phyloP scores from a whole-genome alignment of 371 early-diverging fungal species.

The Mortierella sp. region DNA sequence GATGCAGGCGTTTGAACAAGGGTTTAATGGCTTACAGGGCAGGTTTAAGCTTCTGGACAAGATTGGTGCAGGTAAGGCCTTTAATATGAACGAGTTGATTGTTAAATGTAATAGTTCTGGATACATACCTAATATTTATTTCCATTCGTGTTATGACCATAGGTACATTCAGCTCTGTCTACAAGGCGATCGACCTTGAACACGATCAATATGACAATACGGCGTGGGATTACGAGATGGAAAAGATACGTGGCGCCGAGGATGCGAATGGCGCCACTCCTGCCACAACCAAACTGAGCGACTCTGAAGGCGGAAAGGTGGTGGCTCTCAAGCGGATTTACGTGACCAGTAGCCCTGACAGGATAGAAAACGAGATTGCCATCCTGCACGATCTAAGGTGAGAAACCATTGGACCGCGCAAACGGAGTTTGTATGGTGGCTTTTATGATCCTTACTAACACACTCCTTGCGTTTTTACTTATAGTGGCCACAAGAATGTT shows the following conservation, averaged over 20 bases:
- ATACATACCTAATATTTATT: background rate
- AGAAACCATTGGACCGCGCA: background rate
- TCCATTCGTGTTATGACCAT: background rate
- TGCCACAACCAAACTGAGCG: slow-evolving; percentile 12
- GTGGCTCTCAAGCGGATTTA: slow-evolving; percentile 97
- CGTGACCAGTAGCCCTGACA: slow-evolving; percentile 84
- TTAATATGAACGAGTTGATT: too few species aligned
- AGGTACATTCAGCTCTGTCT: slow-evolving; percentile 98
- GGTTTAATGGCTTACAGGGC: slow-evolving; percentile 67
- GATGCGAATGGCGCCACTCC: background rate
- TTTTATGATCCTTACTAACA: background rate
- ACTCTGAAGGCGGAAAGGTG: slow-evolving; percentile 51
- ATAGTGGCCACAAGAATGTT: slow-evolving; percentile 64
- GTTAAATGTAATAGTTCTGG: background rate
- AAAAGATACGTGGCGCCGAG: slow-evolving; percentile 9
- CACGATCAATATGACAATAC: slow-evolving; percentile 78
- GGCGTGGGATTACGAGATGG: slow-evolving; percentile 63
- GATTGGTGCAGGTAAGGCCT: slow-evolving; percentile 79
- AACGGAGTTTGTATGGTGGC: too few species aligned
- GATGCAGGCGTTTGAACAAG: slow-evolving; percentile 61
- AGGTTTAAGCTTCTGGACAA: slow-evolving; percentile 78
- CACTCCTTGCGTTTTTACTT: background rate
- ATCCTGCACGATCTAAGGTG: slow-evolving; percentile 84
- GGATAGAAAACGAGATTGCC: slow-evolving; percentile 93
- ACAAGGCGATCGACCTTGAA: slow-evolving; percentile 89